These are phyloP conservation scores for Hygrocybe coccinea DNA, from an alignment of 768 basidiomycete species.

Conservation along the genomic window DNA sequence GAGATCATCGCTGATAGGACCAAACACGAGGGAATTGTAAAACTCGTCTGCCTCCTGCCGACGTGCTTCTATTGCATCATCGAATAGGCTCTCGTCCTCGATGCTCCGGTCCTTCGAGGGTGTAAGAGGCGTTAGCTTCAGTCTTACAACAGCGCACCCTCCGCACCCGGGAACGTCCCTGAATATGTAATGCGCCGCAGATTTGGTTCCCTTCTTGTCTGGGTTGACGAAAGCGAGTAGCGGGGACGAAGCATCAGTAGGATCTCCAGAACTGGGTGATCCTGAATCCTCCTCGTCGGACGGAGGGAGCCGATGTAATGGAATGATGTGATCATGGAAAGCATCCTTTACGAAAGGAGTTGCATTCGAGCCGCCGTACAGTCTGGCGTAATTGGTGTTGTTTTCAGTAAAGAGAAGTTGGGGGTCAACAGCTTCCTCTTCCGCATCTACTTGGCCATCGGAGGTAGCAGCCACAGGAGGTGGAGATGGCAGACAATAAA, in stretches of 20 bases:
- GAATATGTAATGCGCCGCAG: constrained; percentile 89
- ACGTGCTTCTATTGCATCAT: constrained; percentile 84
- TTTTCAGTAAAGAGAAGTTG: constrained; percentile 94
- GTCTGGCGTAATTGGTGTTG: constrained; percentile 88
- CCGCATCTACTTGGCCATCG: constrained; percentile 56
- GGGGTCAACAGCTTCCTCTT: constrained; percentile 68
- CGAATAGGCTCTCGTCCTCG: constrained; percentile 85
- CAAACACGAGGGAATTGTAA: constrained; percentile 73
- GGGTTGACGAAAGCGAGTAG: constrained; percentile 74
- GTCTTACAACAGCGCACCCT: constrained; percentile 90
- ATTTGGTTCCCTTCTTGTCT: constrained; percentile 82
- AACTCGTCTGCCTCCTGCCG: constrained; percentile 95
- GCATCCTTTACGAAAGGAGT: constrained; percentile 89
- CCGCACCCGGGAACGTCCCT: constrained; percentile 81
- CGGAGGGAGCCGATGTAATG: constrained; percentile 65
- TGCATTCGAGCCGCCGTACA: constrained; percentile 85
- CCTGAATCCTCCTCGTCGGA: constrained; percentile 36
- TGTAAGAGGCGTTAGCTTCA: constrained; percentile 81
- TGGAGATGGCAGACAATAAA: constrained; percentile 90
- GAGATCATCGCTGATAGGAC: constrained; percentile 86
- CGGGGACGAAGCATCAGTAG: constrained; percentile 55
- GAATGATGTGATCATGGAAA: constrained; percentile 97
- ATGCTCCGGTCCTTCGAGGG: constrained; percentile 74
- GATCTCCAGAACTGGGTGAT: constrained; percentile 49
- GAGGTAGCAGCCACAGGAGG: constrained; percentile 78